These are phyloP conservation scores for Diaporthe nobilis DNA, from an alignment of 2,329 filamentous ascomycete genomes.

Conservation along the genomic window DNA sequence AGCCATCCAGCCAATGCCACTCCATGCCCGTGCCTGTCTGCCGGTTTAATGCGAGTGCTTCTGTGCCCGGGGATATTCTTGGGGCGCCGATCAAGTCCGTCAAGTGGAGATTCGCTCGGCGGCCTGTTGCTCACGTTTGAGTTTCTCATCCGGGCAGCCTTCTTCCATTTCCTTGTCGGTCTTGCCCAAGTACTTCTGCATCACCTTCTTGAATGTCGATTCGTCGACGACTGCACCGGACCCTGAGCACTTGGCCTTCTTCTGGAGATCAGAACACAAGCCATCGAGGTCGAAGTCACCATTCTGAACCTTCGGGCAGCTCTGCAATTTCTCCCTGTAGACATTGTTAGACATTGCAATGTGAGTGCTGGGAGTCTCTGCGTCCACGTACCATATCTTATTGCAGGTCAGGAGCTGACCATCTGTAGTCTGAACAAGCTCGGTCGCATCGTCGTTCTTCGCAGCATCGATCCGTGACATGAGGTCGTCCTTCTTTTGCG, in stretches of 20 bases:
- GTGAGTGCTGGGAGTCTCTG: no score
- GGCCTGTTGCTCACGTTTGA: not conserved
- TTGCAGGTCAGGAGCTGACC: slow-evolving; percentile 84
- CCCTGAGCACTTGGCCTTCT: slow-evolving; percentile 96
- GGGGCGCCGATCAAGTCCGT: not conserved
- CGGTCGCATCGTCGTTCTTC: slow-evolving; percentile 75
- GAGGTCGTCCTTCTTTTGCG: slow-evolving; percentile 63
- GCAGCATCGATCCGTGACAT: slow-evolving; percentile 83
- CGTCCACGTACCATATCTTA: slow-evolving; percentile 85
- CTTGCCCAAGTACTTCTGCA: slow-evolving; percentile 74
- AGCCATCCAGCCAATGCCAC: slow-evolving; percentile 22
- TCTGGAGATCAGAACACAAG: slow-evolving; percentile 91
- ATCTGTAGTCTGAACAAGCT: slow-evolving; percentile 66
- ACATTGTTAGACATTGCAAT: slow-evolving; percentile 55
- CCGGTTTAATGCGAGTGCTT: slow-evolving; percentile 15
- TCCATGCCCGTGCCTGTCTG: slow-evolving; percentile 25
- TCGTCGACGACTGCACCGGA: slow-evolving; percentile 91
- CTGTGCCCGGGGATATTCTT: not conserved
- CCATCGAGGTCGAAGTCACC: slow-evolving; percentile 95
- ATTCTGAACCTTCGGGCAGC: slow-evolving; percentile 87
- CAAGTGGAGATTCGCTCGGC: not conserved
- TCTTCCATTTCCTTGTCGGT: slow-evolving; percentile 39
- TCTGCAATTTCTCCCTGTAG: slow-evolving; percentile 88
- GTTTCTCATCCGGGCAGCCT: slow-evolving; percentile 1
- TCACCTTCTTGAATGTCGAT: slow-evolving; percentile 86